phyloP scores from a whole-genome alignment of 805 yeast genomes.

The Debaryomyces tyrocola region DNA sequence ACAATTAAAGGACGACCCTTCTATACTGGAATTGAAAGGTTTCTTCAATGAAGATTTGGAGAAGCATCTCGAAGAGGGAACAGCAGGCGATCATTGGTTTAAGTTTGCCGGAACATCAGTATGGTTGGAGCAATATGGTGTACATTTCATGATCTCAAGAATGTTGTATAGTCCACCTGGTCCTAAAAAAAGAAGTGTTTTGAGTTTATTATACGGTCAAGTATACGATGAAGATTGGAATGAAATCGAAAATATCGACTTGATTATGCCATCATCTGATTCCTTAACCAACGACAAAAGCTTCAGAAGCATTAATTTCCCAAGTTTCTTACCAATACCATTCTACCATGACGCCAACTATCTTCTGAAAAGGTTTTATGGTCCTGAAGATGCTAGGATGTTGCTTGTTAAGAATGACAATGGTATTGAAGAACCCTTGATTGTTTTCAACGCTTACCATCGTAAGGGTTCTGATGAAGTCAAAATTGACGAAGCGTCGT shows the following conservation, averaged over 20 bases:
- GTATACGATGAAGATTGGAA: conserved; percentile 13
- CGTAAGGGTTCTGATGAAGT: background rate
- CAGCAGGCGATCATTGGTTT: conserved; percentile 9
- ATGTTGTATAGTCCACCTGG: conserved; percentile 10
- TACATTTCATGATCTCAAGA: conserved; percentile 14
- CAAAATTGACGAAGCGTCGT: background rate
- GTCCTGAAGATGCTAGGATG: conserved; percentile 31
- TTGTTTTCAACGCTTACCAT: conserved; percentile 6
- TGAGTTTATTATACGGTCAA: conserved; percentile 12
- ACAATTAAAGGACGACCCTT: conserved; percentile 6
- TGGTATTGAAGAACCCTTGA: conserved; percentile 20
- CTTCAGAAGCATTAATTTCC: conserved; percentile 7
- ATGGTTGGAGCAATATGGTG: conserved; percentile 14
- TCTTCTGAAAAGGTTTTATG: conserved; percentile 15
- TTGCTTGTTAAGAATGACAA: conserved; percentile 19
- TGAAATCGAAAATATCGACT: conserved; percentile 8
- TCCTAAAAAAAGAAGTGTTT: conserved; percentile 4
- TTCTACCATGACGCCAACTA: conserved; percentile 8
- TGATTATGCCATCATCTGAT: conserved; percentile 10
- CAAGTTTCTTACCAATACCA: conserved; percentile 11
- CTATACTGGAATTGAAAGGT: conserved; percentile 3
- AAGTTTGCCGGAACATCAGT: conserved; percentile 14
- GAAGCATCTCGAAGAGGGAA: conserved; percentile 7
- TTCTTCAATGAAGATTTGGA: conserved; percentile 8
- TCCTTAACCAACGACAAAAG: conserved; percentile 2